A percentile compares a stretch with the other conserved stretches of the same genome.
Conservation (phyloP, 1,284 basidiomycete species). For the Cutaneotrichosporon curvatum region DNA sequence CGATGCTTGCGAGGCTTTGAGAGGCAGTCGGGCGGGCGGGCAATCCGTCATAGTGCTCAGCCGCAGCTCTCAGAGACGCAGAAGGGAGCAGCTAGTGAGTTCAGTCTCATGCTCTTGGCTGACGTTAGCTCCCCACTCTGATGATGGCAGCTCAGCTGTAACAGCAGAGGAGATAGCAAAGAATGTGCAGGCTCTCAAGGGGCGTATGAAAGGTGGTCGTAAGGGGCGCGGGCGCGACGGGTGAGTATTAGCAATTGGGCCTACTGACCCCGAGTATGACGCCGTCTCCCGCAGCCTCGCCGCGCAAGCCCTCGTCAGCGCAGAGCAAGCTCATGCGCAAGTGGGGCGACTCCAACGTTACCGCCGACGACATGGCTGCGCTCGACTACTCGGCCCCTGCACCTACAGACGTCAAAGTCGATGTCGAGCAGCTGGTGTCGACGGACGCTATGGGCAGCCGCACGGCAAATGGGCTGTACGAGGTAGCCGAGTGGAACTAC, state of each 20-base stretch:
- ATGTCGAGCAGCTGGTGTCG: slow-evolving; percentile 45
- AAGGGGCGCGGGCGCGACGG: slow-evolving; percentile 51
- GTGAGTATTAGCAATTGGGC: slow-evolving; percentile 25
- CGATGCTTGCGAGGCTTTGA: slow-evolving; percentile 25
- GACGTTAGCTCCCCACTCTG: slow-evolving; percentile 14
- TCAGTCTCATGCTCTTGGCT: background rate
- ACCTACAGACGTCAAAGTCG: slow-evolving; percentile 48
- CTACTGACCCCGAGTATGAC: slow-evolving; percentile 55
- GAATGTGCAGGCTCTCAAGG: slow-evolving; percentile 85
- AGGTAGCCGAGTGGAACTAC: slow-evolving; percentile 89
- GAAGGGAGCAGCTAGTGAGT: background rate
- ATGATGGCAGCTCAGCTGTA: slow-evolving; percentile 21
- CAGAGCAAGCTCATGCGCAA: slow-evolving; percentile 75
- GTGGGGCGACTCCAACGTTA: slow-evolving; percentile 77
- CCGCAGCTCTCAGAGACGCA: background rate
- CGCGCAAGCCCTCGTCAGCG: slow-evolving; percentile 40
- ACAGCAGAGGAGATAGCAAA: slow-evolving; percentile 78
- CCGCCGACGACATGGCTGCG: slow-evolving; percentile 76
- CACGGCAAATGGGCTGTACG: slow-evolving; percentile 78
- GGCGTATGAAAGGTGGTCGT: slow-evolving; percentile 51
- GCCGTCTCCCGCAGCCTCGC: slow-evolving; percentile 30
- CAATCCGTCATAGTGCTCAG: background rate
- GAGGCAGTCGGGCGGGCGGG: slow-evolving; percentile 11
- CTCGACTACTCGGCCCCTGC: slow-evolving; percentile 63
- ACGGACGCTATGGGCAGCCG: slow-evolving; percentile 53